These are phyloP conservation scores for Acanthamoeba triangularis DNA, from an alignment of 208 protist genomes.

Conservation along the genomic window DNA sequence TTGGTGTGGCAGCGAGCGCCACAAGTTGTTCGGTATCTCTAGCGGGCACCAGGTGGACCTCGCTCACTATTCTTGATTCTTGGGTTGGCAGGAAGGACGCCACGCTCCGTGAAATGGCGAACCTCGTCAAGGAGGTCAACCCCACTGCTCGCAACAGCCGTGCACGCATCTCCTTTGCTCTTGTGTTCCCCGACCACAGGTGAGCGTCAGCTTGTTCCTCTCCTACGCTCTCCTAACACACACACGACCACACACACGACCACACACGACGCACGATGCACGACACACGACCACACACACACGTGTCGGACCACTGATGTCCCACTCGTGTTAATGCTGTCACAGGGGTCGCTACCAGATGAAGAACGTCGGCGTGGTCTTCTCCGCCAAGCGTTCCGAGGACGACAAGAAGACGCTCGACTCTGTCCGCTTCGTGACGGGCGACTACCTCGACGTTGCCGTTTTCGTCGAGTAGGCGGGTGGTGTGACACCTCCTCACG, in stretches of 20 bases:
- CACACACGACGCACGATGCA: background rate
- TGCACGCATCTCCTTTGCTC: conserved; percentile 13
- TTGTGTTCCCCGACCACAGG: conserved; percentile 39
- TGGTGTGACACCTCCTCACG: no score
- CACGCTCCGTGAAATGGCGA: conserved; percentile 25
- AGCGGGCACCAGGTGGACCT: background rate
- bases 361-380: conserved; percentile 5
- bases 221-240: background rate
- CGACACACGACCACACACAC: no score
- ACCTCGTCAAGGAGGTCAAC: conserved; percentile 58
- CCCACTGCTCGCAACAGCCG: background rate
- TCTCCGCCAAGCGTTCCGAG: background rate
- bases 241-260: background rate
- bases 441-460: conserved; percentile 42
- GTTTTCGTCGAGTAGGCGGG: background rate
- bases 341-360: conserved; percentile 22
- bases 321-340: background rate
- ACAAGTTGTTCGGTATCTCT: background rate
- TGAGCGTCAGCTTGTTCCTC: background rate
- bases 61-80: background rate
- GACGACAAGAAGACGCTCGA: conserved; percentile 67
- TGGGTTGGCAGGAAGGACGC: background rate
- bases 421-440: conserved; percentile 39
- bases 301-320: background rate
- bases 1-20: no score